Conservation (phyloP, 441 rosid genomes). For the Cnidoscolus chayamansa region DNA sequence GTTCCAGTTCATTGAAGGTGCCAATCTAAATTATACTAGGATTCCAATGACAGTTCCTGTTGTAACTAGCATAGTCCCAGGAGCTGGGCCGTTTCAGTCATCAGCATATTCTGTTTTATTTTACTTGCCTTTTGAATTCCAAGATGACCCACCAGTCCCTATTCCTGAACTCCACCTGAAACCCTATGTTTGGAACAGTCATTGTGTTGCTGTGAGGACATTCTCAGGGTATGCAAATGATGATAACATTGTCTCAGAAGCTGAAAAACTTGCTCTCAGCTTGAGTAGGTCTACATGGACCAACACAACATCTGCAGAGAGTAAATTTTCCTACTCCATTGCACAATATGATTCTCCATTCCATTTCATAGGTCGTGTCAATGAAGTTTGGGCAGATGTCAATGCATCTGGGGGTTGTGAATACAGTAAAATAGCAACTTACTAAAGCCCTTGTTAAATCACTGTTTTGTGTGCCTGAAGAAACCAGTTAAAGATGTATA, state of each 20-base stretch:
- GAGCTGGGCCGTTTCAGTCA: slow-evolving; percentile 58
- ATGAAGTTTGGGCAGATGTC: slow-evolving; percentile 70
- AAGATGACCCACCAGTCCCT: slow-evolving; percentile 53
- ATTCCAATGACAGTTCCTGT: slow-evolving; percentile 62
- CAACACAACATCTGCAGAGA: slow-evolving; percentile 35
- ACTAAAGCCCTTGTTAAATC: slow-evolving; percentile 23
- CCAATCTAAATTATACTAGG: slow-evolving; percentile 61
- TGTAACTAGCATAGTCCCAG: slow-evolving; percentile 59
- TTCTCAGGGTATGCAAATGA: slow-evolving; percentile 65
- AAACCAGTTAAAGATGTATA: not conserved
- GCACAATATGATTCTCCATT: slow-evolving; percentile 68
- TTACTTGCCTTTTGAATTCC: slow-evolving; percentile 60
- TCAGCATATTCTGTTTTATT: slow-evolving; percentile 50
- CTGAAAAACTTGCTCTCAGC: slow-evolving; percentile 52
- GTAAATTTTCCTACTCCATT: slow-evolving; percentile 50
- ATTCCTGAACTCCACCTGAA: slow-evolving; percentile 50
- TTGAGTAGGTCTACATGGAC: slow-evolving; percentile 57
- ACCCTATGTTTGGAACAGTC: slow-evolving; percentile 44
- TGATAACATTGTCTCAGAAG: slow-evolving; percentile 43
- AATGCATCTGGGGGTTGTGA: slow-evolving; percentile 32
- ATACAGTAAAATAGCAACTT: slow-evolving; percentile 31
- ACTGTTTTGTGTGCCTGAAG: not conserved
- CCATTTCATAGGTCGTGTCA: slow-evolving; percentile 47
- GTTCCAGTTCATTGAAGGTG: slow-evolving; percentile 67
- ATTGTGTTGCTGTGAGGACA: slow-evolving; percentile 51